These are phyloP conservation scores for Hypoxylon sp. DNA, from an alignment of 2,329 filamentous ascomycete genomes.

Conservation along the genomic window DNA sequence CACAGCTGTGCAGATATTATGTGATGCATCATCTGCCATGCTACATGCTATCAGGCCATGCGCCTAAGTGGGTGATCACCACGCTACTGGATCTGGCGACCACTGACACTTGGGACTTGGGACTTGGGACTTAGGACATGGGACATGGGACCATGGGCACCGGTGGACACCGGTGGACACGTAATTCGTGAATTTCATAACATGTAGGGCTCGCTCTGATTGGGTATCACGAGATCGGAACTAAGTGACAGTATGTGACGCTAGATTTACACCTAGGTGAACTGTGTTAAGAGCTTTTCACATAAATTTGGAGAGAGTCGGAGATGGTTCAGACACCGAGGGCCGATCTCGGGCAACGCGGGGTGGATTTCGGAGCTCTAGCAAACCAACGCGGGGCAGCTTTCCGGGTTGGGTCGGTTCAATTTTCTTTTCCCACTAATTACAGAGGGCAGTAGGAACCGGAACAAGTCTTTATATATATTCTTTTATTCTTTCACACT, in stretches of 20 bases:
- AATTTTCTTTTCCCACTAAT: conserved; percentile 19
- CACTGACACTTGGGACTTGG: conserved; percentile 12
- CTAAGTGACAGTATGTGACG: not conserved
- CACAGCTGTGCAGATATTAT: conserved; percentile 15
- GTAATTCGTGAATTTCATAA: not conserved
- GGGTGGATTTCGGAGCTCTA: conserved; percentile 30
- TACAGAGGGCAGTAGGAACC: not conserved
- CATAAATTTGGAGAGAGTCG: not conserved
- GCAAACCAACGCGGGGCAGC: conserved; percentile 40
- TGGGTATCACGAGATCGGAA: not conserved
- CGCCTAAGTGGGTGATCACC: not conserved
- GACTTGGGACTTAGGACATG: no score
- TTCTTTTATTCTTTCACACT: not conserved
- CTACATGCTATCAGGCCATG: not conserved
- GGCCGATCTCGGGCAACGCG: conserved; percentile 42
- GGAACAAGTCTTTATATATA: not conserved
- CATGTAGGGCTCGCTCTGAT: not conserved
- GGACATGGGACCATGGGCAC: no score
- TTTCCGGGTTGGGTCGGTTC: conserved; percentile 17
- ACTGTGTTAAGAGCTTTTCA: not conserved
- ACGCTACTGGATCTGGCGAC: conserved; percentile 4
- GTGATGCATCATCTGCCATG: conserved; percentile 27
- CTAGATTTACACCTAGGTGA: conserved; percentile 1
- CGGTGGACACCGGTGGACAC: not conserved
- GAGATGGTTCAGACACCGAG: not conserved